Conservation (phyloP, 176 grass and related monocot species). For the Poa pratensis region DNA sequence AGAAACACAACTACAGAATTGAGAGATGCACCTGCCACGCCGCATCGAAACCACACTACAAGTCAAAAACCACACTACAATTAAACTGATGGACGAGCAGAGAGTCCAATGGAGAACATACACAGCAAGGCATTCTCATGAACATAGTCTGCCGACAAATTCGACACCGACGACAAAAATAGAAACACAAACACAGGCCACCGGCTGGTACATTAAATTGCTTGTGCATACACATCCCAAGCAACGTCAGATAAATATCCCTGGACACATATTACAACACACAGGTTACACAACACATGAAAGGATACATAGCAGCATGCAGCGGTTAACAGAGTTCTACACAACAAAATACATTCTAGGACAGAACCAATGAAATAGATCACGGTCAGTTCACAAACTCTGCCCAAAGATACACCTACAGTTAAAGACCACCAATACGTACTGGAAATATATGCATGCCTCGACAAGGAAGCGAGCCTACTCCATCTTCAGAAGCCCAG, state of each 20-base stretch:
- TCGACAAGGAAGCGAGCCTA: not conserved
- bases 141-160: not conserved
- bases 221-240: not conserved
- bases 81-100: not conserved
- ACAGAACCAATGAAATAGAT: conserved; percentile 5
- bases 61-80: too few relatives aligned
- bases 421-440: conserved; percentile 7
- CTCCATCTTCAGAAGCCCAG: conserved; percentile 26
- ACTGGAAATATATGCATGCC: not conserved
- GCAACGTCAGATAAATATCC: not conserved
- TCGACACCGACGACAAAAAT: not conserved
- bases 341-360: conserved; percentile 18
- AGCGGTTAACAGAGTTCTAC: conserved; percentile 34
- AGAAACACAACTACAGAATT: not conserved
- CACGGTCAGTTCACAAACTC: not conserved
- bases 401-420: conserved; percentile 34
- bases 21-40: not conserved
- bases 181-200: not conserved
- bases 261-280: not conserved
- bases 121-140: not conserved
- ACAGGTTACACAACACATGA: not conserved
- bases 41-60: too few relatives aligned
- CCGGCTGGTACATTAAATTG: conserved; percentile 13
- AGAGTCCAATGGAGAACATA: too few relatives aligned
- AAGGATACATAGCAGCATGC: conserved; percentile 7